phyloP scores from a whole-genome alignment of 306 rosid genomes.

The Malus sieversii region DNA sequence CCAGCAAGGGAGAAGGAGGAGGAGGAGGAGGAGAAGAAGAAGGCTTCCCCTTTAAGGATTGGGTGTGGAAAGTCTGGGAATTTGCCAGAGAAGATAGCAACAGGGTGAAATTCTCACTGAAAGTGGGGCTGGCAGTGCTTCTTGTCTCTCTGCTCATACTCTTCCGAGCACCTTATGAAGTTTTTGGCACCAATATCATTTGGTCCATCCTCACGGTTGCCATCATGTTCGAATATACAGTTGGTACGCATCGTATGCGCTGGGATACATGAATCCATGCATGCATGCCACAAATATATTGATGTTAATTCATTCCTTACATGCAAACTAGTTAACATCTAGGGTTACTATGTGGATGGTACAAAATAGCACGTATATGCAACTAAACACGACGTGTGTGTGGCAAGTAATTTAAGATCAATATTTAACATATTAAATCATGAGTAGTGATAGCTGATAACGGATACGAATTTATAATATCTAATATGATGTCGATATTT shows the following conservation, averaged over 20 bases:
- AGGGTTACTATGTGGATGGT: neutral
- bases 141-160: conserved; percentile 55
- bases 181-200: conserved; percentile 51
- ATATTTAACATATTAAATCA: neutral
- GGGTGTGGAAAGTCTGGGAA: conserved; percentile 33
- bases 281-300: neutral
- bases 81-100: conserved; percentile 48
- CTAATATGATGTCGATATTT: neutral
- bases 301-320: neutral
- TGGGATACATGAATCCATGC: neutral
- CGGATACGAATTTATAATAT: neutral
- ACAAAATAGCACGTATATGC: neutral
- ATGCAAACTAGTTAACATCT: neutral
- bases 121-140: conserved; percentile 65
- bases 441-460: neutral
- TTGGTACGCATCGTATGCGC: conserved; percentile 33
- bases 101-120: conserved; percentile 50
- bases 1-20: neutral
- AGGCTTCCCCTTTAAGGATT: conserved; percentile 11
- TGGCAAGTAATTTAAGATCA: neutral
- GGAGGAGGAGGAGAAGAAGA: neutral
- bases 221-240: conserved; percentile 73
- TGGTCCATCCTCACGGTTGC: conserved; percentile 80
- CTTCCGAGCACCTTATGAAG: conserved; percentile 54
- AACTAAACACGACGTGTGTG: neutral